Percentiles rank a stretch among this genome's conserved stretches.
Evolutionary conservation across 2,329 filamentous ascomycete species (phyloP).

Genomic region (Ceratocystiopsis minuta): DNA sequence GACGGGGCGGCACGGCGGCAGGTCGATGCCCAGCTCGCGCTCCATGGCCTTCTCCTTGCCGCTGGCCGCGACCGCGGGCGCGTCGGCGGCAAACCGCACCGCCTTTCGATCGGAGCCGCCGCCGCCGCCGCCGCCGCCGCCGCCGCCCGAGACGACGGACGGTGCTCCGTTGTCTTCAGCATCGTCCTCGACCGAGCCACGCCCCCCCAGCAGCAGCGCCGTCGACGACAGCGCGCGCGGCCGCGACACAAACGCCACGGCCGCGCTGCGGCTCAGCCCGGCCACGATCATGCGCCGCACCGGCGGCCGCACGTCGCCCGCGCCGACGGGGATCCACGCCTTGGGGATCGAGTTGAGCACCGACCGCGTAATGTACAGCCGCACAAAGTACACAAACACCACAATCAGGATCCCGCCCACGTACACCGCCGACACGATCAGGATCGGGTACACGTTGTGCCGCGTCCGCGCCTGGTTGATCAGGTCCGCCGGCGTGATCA

Average conservation of each 20-base stretch:
- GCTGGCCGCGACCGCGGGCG: background rate
- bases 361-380: constrained; percentile 74
- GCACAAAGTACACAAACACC: constrained; percentile 57
- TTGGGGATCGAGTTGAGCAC: constrained; percentile 73
- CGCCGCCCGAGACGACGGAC: background rate
- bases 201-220: constrained; percentile 5
- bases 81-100: background rate
- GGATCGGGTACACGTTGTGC: constrained; percentile 57
- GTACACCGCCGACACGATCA: constrained; percentile 63
- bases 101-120: background rate
- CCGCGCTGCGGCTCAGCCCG: constrained; percentile 57
- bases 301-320: constrained; percentile 58
- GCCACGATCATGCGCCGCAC: constrained; percentile 61
- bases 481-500: constrained; percentile 64
- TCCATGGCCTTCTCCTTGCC: background rate
- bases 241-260: constrained; percentile 60
- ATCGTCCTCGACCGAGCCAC: too few species aligned
- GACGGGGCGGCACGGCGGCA: constrained; percentile 31
- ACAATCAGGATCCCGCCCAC: constrained; percentile 53
- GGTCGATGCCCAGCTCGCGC: constrained; percentile 22
- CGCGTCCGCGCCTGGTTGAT: constrained; percentile 59
- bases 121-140: background rate
- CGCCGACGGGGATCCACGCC: constrained; percentile 68
- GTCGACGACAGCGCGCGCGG: constrained; percentile 35
- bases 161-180: too few species aligned